Evolutionary conservation across 345 rosid species (phyloP).

Genomic region (Melaleuca alternifolia): DNA sequence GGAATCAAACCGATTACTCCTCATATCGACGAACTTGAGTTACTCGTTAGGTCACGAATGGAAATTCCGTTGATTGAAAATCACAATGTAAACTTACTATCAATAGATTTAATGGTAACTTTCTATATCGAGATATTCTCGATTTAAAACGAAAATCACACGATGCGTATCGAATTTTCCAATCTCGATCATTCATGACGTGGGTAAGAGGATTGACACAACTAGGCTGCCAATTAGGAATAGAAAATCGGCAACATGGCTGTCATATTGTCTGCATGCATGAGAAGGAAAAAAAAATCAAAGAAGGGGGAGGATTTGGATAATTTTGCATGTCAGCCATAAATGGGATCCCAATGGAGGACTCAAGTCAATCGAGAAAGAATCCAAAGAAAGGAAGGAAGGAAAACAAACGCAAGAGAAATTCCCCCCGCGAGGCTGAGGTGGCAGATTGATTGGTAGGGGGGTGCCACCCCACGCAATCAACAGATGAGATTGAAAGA

Average conservation of each 20-base stretch:
- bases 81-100: neutral
- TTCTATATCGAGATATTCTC: accelerated
- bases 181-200: neutral
- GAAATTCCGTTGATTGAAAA: neutral
- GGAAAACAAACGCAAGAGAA: neutral
- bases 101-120: neutral
- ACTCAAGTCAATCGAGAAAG: neutral
- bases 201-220: neutral
- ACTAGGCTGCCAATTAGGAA: neutral
- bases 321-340: neutral
- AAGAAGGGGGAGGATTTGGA: neutral
- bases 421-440: neutral
- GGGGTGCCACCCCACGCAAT: neutral
- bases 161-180: neutral
- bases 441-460: neutral
- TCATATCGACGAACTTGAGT: neutral
- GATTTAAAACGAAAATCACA: accelerated
- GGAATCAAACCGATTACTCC: too few relatives aligned
- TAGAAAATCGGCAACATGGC: neutral
- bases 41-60: neutral
- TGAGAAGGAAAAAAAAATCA: neutral
- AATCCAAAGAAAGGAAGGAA: neutral
- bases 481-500: neutral
- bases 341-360: neutral
- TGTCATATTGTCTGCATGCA: neutral